Evolutionary conservation across 768 basidiomycete species (phyloP), one percentile per base, ranked within the genome.

Genomic region (Mycena leptocephala): DNA sequence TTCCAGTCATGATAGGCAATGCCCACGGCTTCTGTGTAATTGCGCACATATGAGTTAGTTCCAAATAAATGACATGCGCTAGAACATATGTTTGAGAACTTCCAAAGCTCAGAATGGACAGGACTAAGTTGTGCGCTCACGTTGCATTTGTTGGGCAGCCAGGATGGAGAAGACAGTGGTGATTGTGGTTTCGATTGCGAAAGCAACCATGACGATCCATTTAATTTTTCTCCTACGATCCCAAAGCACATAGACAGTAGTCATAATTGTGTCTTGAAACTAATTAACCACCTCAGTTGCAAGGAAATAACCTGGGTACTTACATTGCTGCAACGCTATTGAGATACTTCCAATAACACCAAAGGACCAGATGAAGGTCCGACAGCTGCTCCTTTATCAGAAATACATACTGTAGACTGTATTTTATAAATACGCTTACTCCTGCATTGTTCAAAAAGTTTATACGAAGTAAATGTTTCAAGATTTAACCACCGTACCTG

Each of bases 281-380:
- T 8, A 14, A 14, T 32, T 10, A 24, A 14, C 16, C 16, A n/a
- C 43, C 43, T 46, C 10, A 22, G 13, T 7, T 37, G 32, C 14
- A 39, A 32, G 14, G 32, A 13, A 39, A 24, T 33, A 5, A 46
- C 16, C 22, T 14, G 37, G 37, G 43, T 11, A 55, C 70, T 43
- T 48, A 72, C 70, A 72, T 28, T 72, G 70, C 24, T 18, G 61
- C 20, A 39, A 43, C 22, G 46, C 70, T 5, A 59, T 64, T 10
- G 70, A 64, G 13, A 46, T 46, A 46, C 43, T 46, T 46, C 43
- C 43, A 26, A 59, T 46, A 26, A 64, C 56, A 16, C 41, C 61
- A n/a, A 64, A 64, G 6, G 64, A 20, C 70, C 70, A 72, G 10
- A 72, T 63, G n/a, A 72, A 72, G 4, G 20, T 28, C 32, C 35